phyloP scores from a whole-genome alignment of 768 basidiomycete genomes.

The Suillus lakei region DNA sequence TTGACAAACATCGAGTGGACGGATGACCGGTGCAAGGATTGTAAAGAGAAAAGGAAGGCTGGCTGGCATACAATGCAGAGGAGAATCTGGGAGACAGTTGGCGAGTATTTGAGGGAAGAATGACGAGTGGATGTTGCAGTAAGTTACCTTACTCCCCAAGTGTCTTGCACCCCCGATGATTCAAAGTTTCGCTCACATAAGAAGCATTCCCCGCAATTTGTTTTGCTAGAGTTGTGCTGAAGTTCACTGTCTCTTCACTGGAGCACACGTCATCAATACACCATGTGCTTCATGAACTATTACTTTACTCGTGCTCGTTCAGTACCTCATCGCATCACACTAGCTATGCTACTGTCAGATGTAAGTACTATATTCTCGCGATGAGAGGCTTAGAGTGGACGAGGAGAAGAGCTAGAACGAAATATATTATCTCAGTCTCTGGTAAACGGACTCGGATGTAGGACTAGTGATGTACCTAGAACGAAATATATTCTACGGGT shows the following conservation, averaged over 20 bases:
- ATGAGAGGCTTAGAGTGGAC: too few relatives aligned
- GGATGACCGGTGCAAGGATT: constrained; percentile 37
- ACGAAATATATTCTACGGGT: too few relatives aligned
- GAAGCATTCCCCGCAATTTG: not conserved
- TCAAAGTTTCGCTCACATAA: not conserved
- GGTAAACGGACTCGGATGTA: too few relatives aligned
- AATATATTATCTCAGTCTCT: too few relatives aligned
- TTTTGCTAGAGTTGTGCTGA: not conserved
- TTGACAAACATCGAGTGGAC: constrained; percentile 30
- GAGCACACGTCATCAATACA: not conserved
- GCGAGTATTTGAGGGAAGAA: not conserved
- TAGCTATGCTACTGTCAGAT: not conserved
- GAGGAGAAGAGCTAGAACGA: too few relatives aligned
- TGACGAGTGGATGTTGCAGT: not conserved
- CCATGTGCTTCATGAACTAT: too few relatives aligned
- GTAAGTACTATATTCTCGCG: too few relatives aligned
- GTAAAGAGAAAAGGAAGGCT: constrained; percentile 13
- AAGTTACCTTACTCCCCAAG: not conserved
- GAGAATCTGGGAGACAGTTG: not conserved
- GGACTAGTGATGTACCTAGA: too few relatives aligned
- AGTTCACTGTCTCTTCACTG: not conserved
- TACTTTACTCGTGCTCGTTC: not conserved
- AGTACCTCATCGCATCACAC: not conserved
- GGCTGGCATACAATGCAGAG: not conserved
- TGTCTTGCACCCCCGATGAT: not conserved